Evolutionary conservation across 1,139 yeast genomes (phyloP).

Genomic region (Kodamaea suecica): DNA sequence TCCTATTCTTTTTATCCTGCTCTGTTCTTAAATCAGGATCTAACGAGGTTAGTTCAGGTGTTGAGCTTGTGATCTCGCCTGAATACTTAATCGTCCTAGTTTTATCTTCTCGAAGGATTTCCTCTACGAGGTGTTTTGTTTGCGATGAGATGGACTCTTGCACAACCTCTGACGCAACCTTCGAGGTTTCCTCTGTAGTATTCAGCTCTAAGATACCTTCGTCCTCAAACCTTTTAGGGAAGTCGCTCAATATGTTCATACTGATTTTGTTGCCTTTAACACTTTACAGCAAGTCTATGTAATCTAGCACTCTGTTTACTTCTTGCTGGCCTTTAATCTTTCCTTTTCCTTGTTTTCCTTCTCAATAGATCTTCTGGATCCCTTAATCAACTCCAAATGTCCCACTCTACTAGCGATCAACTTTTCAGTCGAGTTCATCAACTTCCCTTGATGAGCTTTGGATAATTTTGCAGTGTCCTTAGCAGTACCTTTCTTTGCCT

Average conservation of each 20-base stretch:
- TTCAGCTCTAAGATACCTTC: too few species aligned
- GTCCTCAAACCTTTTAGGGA: background rate
- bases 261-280: too few species aligned
- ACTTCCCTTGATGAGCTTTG: constrained; percentile 64
- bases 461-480: constrained; percentile 47
- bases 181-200: too few species aligned
- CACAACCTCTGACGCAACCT: too few species aligned
- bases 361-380: constrained; percentile 83
- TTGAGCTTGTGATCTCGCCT: constrained; percentile 7
- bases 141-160: too few species aligned
- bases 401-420: constrained; percentile 88
- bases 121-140: too few species aligned
- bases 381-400: constrained; percentile 88
- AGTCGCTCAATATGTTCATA: constrained; percentile 3
- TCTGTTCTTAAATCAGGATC: constrained; percentile 30
- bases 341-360: constrained; percentile 42
- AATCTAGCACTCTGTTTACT: too few species aligned
- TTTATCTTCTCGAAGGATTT: constrained; percentile 9
- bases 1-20: constrained; percentile 19
- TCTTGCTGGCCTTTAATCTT: constrained; percentile 14
- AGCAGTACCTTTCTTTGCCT: constrained; percentile 61
- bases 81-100: constrained; percentile 8
- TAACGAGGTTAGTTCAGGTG: constrained; percentile 31
- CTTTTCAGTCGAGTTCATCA: constrained; percentile 75
- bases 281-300: too few species aligned